Evolutionary conservation across 2,329 filamentous ascomycete species (phyloP), one percentile per base, ranked within the genome.

Genomic region (Apiospora kogelbergensis): DNA sequence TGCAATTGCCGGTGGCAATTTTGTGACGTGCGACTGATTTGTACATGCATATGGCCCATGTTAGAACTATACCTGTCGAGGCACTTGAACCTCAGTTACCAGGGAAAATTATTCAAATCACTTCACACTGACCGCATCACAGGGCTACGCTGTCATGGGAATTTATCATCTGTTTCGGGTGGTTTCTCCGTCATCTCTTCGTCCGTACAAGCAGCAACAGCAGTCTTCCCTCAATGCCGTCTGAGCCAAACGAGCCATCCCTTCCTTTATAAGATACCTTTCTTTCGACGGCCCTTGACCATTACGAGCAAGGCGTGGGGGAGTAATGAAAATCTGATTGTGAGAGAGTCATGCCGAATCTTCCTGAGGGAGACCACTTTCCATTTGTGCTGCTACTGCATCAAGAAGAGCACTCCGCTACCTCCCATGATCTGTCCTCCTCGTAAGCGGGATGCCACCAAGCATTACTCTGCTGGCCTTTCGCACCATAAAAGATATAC

Each of bases 271-370:
- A 37, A 30, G 33, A 60, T 60, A 60, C 53, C 53, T 60, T 60
- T 60, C 53, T 60, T 60, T 60, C 30, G 30, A 60, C 53, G 53
- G 53, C 53, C 53, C 53, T n/a, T 60, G 53, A 60, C 53, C 53
- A n/a, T 60, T 60, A 60, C 53, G 53, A 60, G 53, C 53, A 60
- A 73, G 72, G 73, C 74, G 72, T 72, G 70, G 73, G 72, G 74
- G 71, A 70, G 72, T 71, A 76, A 78, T 76, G 74, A 74, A 78
- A 78, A 78, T 77, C 73, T 78, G 77, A 77, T 78, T 73, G 63
- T 66, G 44, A 66, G 44, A 70, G 72, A 76, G 74, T 73, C 75
- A 75, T 75, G 73, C 76, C 75, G 73, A 75, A 72, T 76, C 70
- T 76, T 74, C 73, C 72, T 74, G 71, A 73, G 75, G 70, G 72